Percentiles rank a stretch among this genome's conserved stretches.
phyloP scores from a whole-genome alignment of 2,329 filamentous ascomycete genomes.

The Lecanosticta acicola region DNA sequence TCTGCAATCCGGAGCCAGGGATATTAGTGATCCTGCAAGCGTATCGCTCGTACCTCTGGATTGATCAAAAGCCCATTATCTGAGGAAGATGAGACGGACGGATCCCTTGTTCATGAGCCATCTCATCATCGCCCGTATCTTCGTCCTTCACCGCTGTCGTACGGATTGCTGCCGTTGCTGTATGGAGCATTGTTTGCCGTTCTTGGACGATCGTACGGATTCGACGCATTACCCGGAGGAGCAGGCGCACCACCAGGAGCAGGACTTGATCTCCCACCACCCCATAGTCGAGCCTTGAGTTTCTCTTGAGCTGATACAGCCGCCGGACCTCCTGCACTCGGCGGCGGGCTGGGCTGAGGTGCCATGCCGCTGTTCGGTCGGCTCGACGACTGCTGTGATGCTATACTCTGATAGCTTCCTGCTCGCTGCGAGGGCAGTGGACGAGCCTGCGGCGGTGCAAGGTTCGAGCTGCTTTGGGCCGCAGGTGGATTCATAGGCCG shows the following conservation, averaged over 20 bases:
- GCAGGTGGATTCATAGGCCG: conserved; percentile 18
- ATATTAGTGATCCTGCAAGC: too few relatives aligned
- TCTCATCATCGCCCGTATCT: conserved; percentile 15
- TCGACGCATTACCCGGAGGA: conserved; percentile 7
- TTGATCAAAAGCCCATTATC: too few relatives aligned
- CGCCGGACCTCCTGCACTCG: conserved; percentile 33
- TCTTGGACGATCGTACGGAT: conserved; percentile 21
- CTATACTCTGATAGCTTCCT: conserved; percentile 64
- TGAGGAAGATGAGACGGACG: too few relatives aligned
- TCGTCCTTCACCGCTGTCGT: conserved; percentile 17
- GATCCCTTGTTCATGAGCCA: too few relatives aligned
- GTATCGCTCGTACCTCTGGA: too few relatives aligned
- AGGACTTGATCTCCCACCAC: conserved; percentile 20
- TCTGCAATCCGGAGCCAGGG: too few relatives aligned
- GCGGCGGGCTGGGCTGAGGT: conserved; percentile 35
- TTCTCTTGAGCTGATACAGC: conserved; percentile 68
- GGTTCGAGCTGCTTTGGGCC: conserved; percentile 25
- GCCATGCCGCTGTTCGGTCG: conserved; percentile 26
- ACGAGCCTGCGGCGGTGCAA: conserved; percentile 38
- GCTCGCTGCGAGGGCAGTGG: conserved; percentile 67
- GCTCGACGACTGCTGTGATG: conserved; percentile 30
- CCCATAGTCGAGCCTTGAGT: conserved; percentile 71
- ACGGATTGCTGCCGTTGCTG: conserved; percentile 17
- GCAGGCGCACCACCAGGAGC: conserved; percentile 9
- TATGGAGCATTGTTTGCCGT: conserved; percentile 17